A percentile compares a stretch with the other conserved stretches of the same genome.
phyloP scores from a whole-genome alignment of 805 yeast genomes.

The Ogataea haglerorum region DNA sequence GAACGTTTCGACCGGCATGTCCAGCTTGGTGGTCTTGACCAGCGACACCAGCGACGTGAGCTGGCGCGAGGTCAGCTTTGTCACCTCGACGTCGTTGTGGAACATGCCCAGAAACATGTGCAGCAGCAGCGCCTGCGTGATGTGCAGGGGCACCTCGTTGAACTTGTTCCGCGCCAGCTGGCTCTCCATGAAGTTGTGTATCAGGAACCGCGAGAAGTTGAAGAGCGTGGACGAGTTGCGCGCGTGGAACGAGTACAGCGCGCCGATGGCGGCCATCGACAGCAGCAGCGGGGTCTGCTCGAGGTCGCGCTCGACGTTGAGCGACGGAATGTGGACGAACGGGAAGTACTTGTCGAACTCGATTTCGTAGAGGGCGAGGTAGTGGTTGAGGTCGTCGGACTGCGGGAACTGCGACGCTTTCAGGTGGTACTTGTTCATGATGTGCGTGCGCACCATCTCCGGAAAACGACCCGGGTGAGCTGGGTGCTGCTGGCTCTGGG shows the following conservation, averaged over 20 bases:
- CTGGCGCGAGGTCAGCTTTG: slow-evolving; percentile 48
- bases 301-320: slow-evolving; percentile 45
- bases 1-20: slow-evolving; percentile 46
- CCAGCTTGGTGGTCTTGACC: slow-evolving; percentile 49
- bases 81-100: slow-evolving; percentile 50
- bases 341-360: slow-evolving; percentile 84
- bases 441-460: slow-evolving; percentile 49
- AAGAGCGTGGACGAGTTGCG: slow-evolving; percentile 68
- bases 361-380: slow-evolving; percentile 66
- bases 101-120: slow-evolving; percentile 57
- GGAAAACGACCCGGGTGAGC: slow-evolving; percentile 39
- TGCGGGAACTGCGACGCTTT: slow-evolving; percentile 66
- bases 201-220: slow-evolving; percentile 62
- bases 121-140: slow-evolving; percentile 52
- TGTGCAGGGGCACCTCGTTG: slow-evolving; percentile 54
- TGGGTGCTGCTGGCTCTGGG: slow-evolving; percentile 29
- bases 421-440: slow-evolving; percentile 52
- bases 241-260: slow-evolving; percentile 78
- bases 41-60: slow-evolving; percentile 52
- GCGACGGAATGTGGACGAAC: slow-evolving; percentile 71
- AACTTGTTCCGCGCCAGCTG: slow-evolving; percentile 42
- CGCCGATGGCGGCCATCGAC: slow-evolving; percentile 87
- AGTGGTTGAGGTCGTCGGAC: slow-evolving; percentile 70
- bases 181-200: slow-evolving; percentile 62
- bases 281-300: slow-evolving; percentile 62